Base-by-base conservation (phyloP, 805 yeast genomes). In the Cyberlindnera xishuangbannaensis region DNA sequence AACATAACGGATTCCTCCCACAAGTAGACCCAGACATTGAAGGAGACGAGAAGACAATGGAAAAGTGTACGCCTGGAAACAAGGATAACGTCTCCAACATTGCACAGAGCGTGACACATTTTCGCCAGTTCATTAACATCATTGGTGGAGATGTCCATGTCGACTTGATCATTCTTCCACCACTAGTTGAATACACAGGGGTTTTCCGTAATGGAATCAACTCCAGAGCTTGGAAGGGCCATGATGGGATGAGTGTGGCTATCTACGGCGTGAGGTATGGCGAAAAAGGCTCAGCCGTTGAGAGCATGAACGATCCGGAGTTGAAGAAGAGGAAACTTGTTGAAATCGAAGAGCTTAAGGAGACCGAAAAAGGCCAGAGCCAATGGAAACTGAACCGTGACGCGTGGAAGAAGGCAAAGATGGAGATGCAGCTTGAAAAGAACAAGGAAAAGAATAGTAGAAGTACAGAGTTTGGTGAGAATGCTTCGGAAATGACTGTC, bases 211-310 rank as follows among this genome's bases (percentile, higher is more conserved):
- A 83, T 56, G 88, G 83, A 6, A 60, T 88, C 40, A 74, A 76
- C 48, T 76, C 95, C 2, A 69, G 97, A 31, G 57, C 73, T 4
- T 90, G 97, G 97, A 51, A 55, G 2, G 59, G 59, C 6, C 98
- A 90, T 53, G 85, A 83, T 51, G 98, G 98, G 2, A 69, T 78
- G 28, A 81, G 95, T 25, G 65, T 69, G 36, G 77, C 80, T 5
- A 62, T 92, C 3, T 73, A 71, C 43, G 54, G 59, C 7, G 57
- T 64, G 11, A 47, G 56, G 13, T 50, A 59, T 26, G 57, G 57
- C 6, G 57, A 51, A 27, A 46, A 47, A 39, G 39, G 42, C n/a
- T 48, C 54, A 22, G 43, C 54, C 5, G 45, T 44, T 10, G 55
- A 50, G 7, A 32, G 36, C 13, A 24, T 44, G 16, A 51, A 51